Percentiles rank a stretch among this genome's conserved stretches.
phyloP scores from a whole-genome alignment of 148 eudicot species.

The Hydrangea macrophylla region DNA sequence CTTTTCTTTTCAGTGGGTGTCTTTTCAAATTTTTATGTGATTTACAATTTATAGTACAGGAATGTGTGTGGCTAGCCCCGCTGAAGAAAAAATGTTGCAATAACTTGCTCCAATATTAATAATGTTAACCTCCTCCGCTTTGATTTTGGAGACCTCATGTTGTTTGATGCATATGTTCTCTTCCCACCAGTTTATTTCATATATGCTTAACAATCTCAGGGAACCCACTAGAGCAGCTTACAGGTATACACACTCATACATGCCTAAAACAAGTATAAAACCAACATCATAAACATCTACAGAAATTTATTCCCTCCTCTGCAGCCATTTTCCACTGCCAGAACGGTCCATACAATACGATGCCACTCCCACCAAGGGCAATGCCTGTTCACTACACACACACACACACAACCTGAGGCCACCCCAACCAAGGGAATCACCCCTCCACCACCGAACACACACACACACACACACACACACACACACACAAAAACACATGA shows the following conservation, averaged over 20 bases:
- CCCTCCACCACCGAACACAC: neutral
- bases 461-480: neutral
- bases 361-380: too few relatives aligned
- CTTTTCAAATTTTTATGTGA: too few relatives aligned
- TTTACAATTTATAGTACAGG: too few relatives aligned
- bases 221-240: neutral
- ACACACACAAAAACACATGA: too few relatives aligned
- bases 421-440: too few relatives aligned
- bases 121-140: neutral
- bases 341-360: too few relatives aligned
- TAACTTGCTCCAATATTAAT: neutral
- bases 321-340: too few relatives aligned
- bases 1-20: too few relatives aligned
- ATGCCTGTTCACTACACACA: neutral
- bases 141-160: neutral
- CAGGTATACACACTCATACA: neutral
- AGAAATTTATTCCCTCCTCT: too few relatives aligned
- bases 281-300: neutral
- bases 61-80: too few relatives aligned
- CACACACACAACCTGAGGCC: neutral
- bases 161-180: too few relatives aligned
- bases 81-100: neutral
- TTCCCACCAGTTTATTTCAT: too few relatives aligned
- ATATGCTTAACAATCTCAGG: neutral
- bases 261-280: neutral